phyloP scores from a whole-genome alignment of 2,329 filamentous ascomycete species.

The Pezicula rhizophila region DNA sequence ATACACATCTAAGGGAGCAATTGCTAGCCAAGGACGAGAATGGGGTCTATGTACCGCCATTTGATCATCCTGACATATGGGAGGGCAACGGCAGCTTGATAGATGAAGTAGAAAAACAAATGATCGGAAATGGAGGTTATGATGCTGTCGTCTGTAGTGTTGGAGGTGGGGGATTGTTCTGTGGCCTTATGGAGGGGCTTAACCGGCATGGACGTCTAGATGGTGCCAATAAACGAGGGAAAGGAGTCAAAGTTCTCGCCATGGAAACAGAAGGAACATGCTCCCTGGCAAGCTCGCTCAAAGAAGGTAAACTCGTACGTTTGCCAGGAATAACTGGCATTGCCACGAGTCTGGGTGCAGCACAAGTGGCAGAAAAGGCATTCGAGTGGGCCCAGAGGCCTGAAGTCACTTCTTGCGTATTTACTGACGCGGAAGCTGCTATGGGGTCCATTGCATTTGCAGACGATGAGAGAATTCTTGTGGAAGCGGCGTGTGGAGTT shows the following conservation, averaged over 20 bases:
- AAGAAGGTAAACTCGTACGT: conserved; percentile 50
- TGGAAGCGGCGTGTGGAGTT: conserved; percentile 82
- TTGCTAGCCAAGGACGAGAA: conserved; percentile 40
- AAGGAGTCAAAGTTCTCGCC: conserved; percentile 52
- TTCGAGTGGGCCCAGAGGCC: conserved; percentile 55
- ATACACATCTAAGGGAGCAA: conserved; percentile 55
- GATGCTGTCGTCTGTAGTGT: conserved; percentile 73
- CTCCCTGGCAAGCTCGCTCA: conserved; percentile 57
- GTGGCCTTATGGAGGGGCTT: conserved; percentile 63
- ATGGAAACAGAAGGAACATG: conserved; percentile 73
- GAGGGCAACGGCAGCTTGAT: conserved; percentile 55
- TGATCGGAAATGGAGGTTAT: conserved; percentile 33
- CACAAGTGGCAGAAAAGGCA: conserved; percentile 60
- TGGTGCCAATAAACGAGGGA: conserved; percentile 3
- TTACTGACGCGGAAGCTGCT: conserved; percentile 73
- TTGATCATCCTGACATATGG: conserved; percentile 65
- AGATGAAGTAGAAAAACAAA: conserved; percentile 29
- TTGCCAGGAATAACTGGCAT: conserved; percentile 68
- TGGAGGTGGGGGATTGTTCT: conserved; percentile 75
- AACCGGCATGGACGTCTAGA: conserved; percentile 19
- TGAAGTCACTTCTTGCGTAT: conserved; percentile 53
- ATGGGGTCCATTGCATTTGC: conserved; percentile 70
- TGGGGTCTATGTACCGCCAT: conserved; percentile 63
- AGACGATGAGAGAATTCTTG: conserved; percentile 74
- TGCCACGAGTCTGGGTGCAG: conserved; percentile 69